phyloP scores from a whole-genome alignment of 1,284 basidiomycete species.

The Takashimella tepidaria region DNA sequence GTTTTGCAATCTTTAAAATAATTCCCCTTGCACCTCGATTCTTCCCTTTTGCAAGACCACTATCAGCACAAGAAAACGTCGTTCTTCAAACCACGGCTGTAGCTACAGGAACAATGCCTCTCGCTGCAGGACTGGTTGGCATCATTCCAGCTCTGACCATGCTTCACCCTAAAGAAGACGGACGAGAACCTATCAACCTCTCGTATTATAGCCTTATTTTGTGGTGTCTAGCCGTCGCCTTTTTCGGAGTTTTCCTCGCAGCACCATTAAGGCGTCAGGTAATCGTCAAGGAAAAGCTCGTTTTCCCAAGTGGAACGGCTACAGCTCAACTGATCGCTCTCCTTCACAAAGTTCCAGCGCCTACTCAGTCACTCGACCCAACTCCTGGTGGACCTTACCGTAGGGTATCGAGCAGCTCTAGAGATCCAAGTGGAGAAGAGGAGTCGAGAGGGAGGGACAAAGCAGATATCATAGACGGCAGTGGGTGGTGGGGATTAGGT shows the following conservation, averaged over 20 bases:
- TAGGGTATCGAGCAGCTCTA: conserved; percentile 16
- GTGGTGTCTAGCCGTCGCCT: conserved; percentile 70
- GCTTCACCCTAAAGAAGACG: conserved; percentile 68
- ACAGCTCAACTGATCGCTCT: conserved; percentile 93
- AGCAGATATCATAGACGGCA: conserved; percentile 50
- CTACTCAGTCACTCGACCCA: conserved; percentile 15
- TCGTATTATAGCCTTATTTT: conserved; percentile 65
- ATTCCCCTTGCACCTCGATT: conserved; percentile 54
- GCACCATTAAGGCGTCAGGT: conserved; percentile 91
- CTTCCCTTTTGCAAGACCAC: conserved; percentile 45
- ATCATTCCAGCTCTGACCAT: conserved; percentile 85
- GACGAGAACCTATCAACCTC: conserved; percentile 65
- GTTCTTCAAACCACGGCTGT: conserved; percentile 93
- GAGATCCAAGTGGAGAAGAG: not conserved
- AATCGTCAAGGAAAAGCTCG: conserved; percentile 89
- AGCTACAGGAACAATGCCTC: conserved; percentile 76
- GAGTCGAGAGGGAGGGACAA: conserved; percentile 32
- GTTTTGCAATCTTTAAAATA: conserved; percentile 73
- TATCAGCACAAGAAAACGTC: conserved; percentile 84
- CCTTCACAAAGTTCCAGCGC: conserved; percentile 57
- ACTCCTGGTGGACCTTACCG: conserved; percentile 20
- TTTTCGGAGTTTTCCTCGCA: conserved; percentile 93
- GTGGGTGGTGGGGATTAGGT: conserved; percentile 66
- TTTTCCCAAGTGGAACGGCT: conserved; percentile 93
- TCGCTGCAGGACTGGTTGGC: conserved; percentile 91